Evolutionary conservation across 306 rosid species (phyloP).

Genomic region (Vigna reflexopilosa): DNA sequence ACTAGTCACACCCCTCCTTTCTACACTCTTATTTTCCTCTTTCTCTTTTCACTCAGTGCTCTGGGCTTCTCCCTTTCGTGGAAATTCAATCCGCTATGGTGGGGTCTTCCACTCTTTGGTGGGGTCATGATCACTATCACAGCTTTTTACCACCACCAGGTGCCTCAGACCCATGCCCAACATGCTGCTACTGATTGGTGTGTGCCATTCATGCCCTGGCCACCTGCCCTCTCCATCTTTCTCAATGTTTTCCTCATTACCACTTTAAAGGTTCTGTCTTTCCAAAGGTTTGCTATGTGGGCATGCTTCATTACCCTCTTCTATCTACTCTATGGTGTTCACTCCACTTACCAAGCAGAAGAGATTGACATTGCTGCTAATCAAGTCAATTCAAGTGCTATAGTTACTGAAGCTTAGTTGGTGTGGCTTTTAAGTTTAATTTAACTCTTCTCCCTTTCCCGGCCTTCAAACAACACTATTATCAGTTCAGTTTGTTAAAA

Average conservation of each 20-base stretch:
- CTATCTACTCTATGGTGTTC: constrained; percentile 91
- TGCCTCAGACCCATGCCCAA: constrained; percentile 43
- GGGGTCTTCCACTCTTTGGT: constrained; percentile 71
- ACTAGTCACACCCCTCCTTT: constrained; percentile 58
- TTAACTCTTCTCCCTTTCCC: not conserved
- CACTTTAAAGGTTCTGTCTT: constrained; percentile 59
- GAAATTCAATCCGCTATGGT: constrained; percentile 64
- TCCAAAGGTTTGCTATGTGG: constrained; percentile 79
- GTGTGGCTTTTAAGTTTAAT: not conserved
- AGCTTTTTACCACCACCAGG: constrained; percentile 61
- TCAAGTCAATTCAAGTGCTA: constrained; percentile 57
- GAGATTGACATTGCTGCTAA: constrained; percentile 53
- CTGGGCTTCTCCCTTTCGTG: constrained; percentile 76
- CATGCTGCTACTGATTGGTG: constrained; percentile 51
- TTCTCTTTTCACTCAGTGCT: constrained; percentile 67
- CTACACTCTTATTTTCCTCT: constrained; percentile 63
- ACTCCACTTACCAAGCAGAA: constrained; percentile 80
- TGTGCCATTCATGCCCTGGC: constrained; percentile 96
- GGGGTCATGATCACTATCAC: constrained; percentile 57
- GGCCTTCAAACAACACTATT: not conserved
- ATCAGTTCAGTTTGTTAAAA: not conserved
- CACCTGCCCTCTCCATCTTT: constrained; percentile 73
- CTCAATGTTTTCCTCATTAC: constrained; percentile 84
- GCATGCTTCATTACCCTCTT: constrained; percentile 66
- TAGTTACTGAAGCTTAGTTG: not conserved